Evolutionary conservation across 2,329 filamentous ascomycete species (phyloP), one percentile per base, ranked within the genome.

Genomic region (Diaporthe helianthi): DNA sequence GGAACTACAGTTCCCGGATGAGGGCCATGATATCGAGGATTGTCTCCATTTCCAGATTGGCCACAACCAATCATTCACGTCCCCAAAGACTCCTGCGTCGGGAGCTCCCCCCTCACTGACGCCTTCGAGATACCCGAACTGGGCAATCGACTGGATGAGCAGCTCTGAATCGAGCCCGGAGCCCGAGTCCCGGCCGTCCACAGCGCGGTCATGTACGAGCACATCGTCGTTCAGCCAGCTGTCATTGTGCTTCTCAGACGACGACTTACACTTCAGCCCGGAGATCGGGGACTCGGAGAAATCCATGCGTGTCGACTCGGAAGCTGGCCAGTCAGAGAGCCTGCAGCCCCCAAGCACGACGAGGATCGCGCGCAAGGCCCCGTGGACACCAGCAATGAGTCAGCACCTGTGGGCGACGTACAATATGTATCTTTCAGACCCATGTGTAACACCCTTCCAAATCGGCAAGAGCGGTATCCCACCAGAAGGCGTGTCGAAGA

Each of bases 381-480:
- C 83, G 0, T 91, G 89, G 89, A 90, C 88, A 5, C 86, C 85
- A 71, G 84, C 87, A 22, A 90, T 91, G 87, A 88, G 83, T 78
- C 81, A 86, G 15, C 89, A 92, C 73, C 78, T 92, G 12, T 92
- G 89, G 89, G 83, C 86, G 6, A 90, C 87, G 1, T 92, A 90
- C 75, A 80, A 86, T 69, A 80, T 89, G 65, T 92, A 91, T 73
- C 80, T 91, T 49, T 87, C 90, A 75, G 89, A 92, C 73, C 89
- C 89, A 54, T 88, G 87, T 60, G 88, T 91, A 3, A 92, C 89
- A 1, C 89, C 89, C 0, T 88, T 92, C 71, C 85, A 87, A 64
- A 83, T 90, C 67, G 86, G 88, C 70, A 89, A 88, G 74, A 89
- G 87, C 74, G 85, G 86, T 68, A 85, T 91, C 31, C 89, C 89